Evolutionary conservation across 2,329 filamentous ascomycete species (phyloP).

Genomic region (Pestalotiopsis sp.): DNA sequence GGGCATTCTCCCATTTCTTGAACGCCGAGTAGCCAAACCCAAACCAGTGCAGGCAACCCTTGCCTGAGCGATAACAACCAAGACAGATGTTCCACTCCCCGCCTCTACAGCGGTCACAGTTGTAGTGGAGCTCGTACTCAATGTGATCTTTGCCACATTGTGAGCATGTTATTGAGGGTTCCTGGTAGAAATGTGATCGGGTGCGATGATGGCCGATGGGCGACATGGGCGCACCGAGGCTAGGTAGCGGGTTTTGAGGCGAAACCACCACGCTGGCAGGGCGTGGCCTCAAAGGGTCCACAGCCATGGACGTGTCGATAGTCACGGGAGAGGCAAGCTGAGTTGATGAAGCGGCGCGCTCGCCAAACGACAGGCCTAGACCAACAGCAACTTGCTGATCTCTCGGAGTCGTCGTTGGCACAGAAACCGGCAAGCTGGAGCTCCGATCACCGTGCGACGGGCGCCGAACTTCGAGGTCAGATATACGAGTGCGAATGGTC

Average conservation of each 20-base stretch:
- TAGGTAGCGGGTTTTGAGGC: conserved; percentile 31
- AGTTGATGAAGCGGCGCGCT: conserved; percentile 27
- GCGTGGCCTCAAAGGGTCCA: conserved; percentile 27
- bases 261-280: conserved; percentile 43
- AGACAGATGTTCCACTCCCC: conserved; percentile 81
- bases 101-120: conserved; percentile 69
- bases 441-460: conserved; percentile 47
- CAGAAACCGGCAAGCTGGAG: conserved; percentile 28
- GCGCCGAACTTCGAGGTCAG: conserved; percentile 38
- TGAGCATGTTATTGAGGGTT: conserved; percentile 75
- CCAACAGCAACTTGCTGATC: background rate
- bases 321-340: conserved; percentile 17
- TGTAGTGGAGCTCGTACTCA: conserved; percentile 85
- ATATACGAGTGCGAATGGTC: conserved; percentile 40
- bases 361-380: conserved; percentile 20
- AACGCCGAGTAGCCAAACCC: conserved; percentile 79
- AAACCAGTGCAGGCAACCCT: conserved; percentile 84
- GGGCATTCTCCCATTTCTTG: conserved; percentile 62
- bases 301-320: conserved; percentile 19
- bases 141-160: conserved; percentile 72
- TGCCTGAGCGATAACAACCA: conserved; percentile 74
- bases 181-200: conserved; percentile 57
- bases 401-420: conserved; percentile 23
- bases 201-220: conserved; percentile 38
- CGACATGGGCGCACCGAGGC: conserved; percentile 31